phyloP scores from a whole-genome alignment of 768 basidiomycete species.

The Leccinum subgranulosum region DNA sequence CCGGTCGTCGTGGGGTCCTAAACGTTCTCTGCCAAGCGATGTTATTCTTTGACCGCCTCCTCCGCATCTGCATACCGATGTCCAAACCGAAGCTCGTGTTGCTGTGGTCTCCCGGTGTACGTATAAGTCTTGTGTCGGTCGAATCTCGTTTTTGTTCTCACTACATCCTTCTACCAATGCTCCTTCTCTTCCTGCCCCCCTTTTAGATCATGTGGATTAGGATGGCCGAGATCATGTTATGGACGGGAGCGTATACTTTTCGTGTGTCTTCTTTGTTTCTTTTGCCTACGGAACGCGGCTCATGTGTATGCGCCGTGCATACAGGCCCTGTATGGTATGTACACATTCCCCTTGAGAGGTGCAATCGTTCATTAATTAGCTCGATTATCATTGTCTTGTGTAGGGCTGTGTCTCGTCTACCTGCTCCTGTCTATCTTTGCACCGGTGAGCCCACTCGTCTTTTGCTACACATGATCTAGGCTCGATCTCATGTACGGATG shows the following conservation, averaged over 20 bases:
- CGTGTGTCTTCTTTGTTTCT: conserved; percentile 13
- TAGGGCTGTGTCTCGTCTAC: conserved; percentile 20
- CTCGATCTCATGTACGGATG: background rate
- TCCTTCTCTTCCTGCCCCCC: background rate
- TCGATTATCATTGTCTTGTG: no score
- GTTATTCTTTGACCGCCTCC: conserved; percentile 9
- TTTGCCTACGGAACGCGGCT: background rate
- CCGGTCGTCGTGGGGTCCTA: background rate
- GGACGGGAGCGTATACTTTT: conserved; percentile 27
- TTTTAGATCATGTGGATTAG: conserved; percentile 25
- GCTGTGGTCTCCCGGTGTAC: conserved; percentile 32
- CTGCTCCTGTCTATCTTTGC: conserved; percentile 18
- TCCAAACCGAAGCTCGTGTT: no score
- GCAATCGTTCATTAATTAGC: background rate
- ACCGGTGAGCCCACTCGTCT: conserved; percentile 16
- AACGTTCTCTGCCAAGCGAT: conserved; percentile 13
- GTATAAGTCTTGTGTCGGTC: background rate
- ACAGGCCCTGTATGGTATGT: conserved; percentile 11
- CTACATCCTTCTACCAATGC: no score
- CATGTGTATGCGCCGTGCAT: background rate
- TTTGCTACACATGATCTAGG: no score
- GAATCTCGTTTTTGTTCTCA: background rate
- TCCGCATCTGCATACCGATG: no score
- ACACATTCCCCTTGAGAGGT: background rate
- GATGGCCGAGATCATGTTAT: no score